Base-by-base conservation (phyloP, 192 early-diverging fungal species). In the Mortierella claussenii region DNA sequence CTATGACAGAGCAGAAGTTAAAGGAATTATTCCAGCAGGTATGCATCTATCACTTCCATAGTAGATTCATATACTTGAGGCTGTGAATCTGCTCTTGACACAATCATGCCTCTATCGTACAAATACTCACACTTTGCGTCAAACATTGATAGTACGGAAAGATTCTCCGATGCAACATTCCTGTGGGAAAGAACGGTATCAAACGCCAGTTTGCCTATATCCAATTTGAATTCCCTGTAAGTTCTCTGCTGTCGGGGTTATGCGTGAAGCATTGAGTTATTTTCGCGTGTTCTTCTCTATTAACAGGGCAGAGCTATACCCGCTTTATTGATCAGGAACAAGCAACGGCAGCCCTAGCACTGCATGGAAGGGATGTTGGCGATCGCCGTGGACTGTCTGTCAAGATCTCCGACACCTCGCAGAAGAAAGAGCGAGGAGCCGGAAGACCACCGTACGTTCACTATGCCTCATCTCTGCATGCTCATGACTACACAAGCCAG, bases 321-420 rank as follows among this genome's bases (percentile, higher is more conserved):
- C 24, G 11, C 15, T 54, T 4, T 31, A 13, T 12, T 3, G 12
- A 42, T 42, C 8, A 76, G 73, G 73, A 76, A 21, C 64, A 76
- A 37, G 73, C 73, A 28, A 24, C 60, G 17, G 73, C 73, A n/a
- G 73, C 73, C 0, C 48, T 76, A 15, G 64, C 57, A 45, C 28
- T 76, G 37, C 8, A 67, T 43, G 65, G 73, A 37, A 51, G 63
- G 13, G 73, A 76, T 47, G 57, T 76, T 33, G 73, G 73, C 2
- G 45, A 76, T 7, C 64, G 59, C 10, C 51, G 55, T 0, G 73
- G 73, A 24, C 47, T 76, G 4, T 46, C 54, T 20, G 73, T 76
- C 28, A 54, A 60, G 27, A 76, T 76, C 52, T 76, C 73, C 2
- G 73, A 76, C 31, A 76, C 63, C 0, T 59, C 30, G 13, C 17